These are phyloP conservation scores for Myochromella boudieri DNA, from an alignment of 768 basidiomycete genomes.

Conservation along the genomic window DNA sequence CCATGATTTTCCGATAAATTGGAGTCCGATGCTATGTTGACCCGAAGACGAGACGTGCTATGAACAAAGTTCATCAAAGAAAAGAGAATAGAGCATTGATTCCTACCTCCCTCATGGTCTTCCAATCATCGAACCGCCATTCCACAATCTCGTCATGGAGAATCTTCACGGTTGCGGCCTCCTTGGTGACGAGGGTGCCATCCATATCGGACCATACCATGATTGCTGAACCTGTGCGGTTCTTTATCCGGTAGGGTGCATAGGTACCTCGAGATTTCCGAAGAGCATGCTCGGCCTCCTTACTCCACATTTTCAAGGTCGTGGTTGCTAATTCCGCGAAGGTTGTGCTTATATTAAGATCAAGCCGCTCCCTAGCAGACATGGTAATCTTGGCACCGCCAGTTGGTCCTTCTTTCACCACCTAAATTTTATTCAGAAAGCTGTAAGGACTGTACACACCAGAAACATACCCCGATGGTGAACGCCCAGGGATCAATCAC, in stretches of 20 bases:
- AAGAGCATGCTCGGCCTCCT: conserved; percentile 69
- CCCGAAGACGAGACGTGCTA: conserved; percentile 66
- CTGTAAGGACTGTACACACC: not conserved
- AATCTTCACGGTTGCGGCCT: conserved; percentile 57
- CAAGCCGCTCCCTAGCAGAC: conserved; percentile 78
- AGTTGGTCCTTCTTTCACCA: conserved; percentile 47
- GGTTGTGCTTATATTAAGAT: conserved; percentile 87
- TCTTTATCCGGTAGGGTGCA: conserved; percentile 91
- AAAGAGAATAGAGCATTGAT: not conserved
- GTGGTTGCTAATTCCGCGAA: conserved; percentile 85
- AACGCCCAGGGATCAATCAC: conserved; percentile 98
- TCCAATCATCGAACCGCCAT: conserved; percentile 98
- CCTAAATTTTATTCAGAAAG: conserved; percentile 37
- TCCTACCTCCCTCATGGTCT: conserved; percentile 85
- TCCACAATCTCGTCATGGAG: conserved; percentile 77
- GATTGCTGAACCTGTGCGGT: conserved; percentile 86
- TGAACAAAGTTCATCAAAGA: conserved; percentile 6
- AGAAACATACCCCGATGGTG: conserved; percentile 53
- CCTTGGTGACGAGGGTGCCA: conserved; percentile 43
- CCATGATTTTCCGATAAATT: conserved; percentile 84
- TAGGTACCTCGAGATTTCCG: conserved; percentile 82
- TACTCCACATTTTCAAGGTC: conserved; percentile 69
- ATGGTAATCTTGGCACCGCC: conserved; percentile 60
- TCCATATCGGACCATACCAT: conserved; percentile 85
- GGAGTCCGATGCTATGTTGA: conserved; percentile 86